These are phyloP conservation scores for Sphaerulina populicola DNA, from an alignment of 2,329 filamentous ascomycete species.

Conservation along the genomic window DNA sequence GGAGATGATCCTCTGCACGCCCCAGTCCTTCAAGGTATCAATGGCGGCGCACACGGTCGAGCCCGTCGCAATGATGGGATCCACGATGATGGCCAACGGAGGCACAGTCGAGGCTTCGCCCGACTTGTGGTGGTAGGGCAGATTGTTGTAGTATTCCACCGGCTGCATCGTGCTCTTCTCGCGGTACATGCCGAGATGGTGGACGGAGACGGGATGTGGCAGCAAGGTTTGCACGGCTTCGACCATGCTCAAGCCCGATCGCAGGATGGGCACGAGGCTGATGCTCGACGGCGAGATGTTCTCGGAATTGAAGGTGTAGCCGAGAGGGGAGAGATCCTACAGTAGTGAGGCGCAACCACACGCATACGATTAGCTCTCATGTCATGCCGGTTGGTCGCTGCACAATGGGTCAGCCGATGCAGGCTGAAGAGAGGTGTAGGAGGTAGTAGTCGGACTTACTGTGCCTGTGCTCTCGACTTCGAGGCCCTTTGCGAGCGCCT, in stretches of 20 bases:
- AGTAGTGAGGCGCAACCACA: not conserved
- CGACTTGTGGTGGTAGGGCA: conserved; percentile 63
- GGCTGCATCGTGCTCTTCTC: conserved; percentile 79
- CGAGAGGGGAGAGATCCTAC: conserved; percentile 70
- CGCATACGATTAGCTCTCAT: conserved; percentile 7
- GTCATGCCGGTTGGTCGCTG: not conserved
- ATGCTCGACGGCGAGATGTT: conserved; percentile 57
- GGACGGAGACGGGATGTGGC: conserved; percentile 68
- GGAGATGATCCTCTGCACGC: conserved; percentile 71
- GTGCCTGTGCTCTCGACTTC: conserved; percentile 51
- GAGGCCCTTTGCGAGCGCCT: conserved; percentile 63
- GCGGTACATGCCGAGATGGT: conserved; percentile 91
- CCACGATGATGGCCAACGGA: conserved; percentile 71
- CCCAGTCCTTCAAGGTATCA: conserved; percentile 83
- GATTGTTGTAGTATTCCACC: conserved; percentile 97
- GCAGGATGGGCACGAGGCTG: conserved; percentile 83
- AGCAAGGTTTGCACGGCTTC: conserved; percentile 79
- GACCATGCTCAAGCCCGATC: conserved; percentile 85
- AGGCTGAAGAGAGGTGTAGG: not conserved
- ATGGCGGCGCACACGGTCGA: conserved; percentile 85
- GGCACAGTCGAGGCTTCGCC: conserved; percentile 40
- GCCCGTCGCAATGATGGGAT: conserved; percentile 89
- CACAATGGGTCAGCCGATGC: not conserved
- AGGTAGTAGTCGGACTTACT: conserved; percentile 51
- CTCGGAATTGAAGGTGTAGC: conserved; percentile 62